These are phyloP conservation scores for Marchantia polymorpha DNA, from an alignment of 225 moss, liverwort and hornwort genomes.

Conservation along the genomic window DNA sequence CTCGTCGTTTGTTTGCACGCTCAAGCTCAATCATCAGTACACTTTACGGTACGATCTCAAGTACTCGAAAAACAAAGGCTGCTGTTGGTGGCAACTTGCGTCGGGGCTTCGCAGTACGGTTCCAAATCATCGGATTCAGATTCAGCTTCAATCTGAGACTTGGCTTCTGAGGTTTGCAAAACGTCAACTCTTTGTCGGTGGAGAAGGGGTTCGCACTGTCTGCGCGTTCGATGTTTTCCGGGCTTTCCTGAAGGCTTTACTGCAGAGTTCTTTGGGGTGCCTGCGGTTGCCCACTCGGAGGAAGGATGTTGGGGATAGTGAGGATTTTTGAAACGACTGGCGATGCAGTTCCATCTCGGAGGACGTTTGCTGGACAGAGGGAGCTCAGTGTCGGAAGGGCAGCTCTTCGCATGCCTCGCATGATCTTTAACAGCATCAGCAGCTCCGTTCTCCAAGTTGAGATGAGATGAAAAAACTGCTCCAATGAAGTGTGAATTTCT, in stretches of 20 bases:
- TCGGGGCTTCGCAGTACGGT: background rate
- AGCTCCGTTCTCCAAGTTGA: too few relatives aligned
- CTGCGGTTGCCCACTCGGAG: background rate
- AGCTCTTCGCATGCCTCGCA: too few relatives aligned
- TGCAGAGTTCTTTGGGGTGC: background rate
- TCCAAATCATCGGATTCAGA: too few relatives aligned
- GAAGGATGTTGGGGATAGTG: background rate
- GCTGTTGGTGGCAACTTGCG: background rate
- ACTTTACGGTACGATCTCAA: background rate
- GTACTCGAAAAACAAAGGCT: background rate
- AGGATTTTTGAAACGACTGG: too few relatives aligned
- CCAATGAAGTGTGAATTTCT: too few relatives aligned
- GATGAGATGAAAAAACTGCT: too few relatives aligned
- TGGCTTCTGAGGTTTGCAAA: background rate
- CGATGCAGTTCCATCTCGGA: too few relatives aligned
- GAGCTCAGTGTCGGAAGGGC: too few relatives aligned
- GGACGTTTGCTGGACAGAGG: too few relatives aligned
- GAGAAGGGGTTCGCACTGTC: background rate
- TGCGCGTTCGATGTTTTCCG: background rate
- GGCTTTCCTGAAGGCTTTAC: background rate
- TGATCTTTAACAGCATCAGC: too few relatives aligned
- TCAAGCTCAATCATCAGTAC: background rate
- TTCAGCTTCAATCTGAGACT: background rate
- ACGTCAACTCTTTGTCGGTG: background rate
- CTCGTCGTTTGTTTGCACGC: background rate